Evolutionary conservation across 495 filamentous ascomycete genomes (phyloP).

Genomic region (Letharia columbiana): DNA sequence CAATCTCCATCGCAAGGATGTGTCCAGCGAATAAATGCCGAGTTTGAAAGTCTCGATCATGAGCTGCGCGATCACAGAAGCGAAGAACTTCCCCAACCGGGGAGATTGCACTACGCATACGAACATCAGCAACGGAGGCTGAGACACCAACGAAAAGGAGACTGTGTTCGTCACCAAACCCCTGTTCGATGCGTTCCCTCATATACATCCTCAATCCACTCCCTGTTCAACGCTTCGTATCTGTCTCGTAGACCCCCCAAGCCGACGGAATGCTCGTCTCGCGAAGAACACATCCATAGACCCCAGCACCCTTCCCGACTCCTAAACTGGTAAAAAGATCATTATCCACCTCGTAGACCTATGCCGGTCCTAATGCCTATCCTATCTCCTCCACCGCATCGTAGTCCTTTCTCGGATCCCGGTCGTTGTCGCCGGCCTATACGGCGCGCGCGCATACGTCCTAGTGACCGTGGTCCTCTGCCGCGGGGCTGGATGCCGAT

Average conservation of each 20-base stretch:
- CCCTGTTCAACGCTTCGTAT: not conserved
- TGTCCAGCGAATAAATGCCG: not conserved
- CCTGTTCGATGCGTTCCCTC: not conserved
- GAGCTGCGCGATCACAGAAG: not conserved
- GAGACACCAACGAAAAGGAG: not conserved
- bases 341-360: not conserved
- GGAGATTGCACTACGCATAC: too few species aligned
- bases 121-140: not conserved
- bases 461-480: slow-evolving; percentile 12
- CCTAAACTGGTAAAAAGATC: not conserved
- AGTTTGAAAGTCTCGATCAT: not conserved
- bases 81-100: not conserved
- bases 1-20: not conserved
- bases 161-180: not conserved
- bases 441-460: slow-evolving; percentile 7
- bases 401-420: slow-evolving; percentile 35
- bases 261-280: not conserved
- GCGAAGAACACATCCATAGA: not conserved
- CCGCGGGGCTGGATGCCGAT: slow-evolving; percentile 8
- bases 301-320: not conserved
- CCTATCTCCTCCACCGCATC: slow-evolving; percentile 33
- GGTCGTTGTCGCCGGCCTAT: slow-evolving; percentile 46
- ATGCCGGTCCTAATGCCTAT: slow-evolving; percentile 24
- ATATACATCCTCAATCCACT: not conserved
- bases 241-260: not conserved